A percentile compares a stretch with the other conserved stretches of the same genome.
Conservation (phyloP, 768 basidiomycete species). For the Serendipita sp. region DNA sequence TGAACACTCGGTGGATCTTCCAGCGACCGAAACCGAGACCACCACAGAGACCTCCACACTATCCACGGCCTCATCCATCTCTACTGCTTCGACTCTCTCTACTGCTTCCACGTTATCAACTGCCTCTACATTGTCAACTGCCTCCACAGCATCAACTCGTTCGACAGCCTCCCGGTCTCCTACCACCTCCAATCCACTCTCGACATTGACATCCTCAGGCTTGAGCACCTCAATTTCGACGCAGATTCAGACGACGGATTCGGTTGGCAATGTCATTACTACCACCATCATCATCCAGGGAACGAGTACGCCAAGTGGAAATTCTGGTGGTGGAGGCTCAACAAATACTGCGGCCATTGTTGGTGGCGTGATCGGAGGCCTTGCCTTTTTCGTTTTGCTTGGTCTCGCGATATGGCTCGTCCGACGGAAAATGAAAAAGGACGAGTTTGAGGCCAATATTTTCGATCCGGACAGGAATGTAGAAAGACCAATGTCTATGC, state of each 20-base stretch:
- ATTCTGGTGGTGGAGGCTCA: neutral
- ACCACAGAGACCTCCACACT: neutral
- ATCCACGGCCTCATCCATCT: neutral
- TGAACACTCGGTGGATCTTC: neutral
- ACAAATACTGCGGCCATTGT: conserved; percentile 42
- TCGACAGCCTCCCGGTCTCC: neutral
- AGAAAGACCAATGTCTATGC: conserved; percentile 4
- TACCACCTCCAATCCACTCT: neutral
- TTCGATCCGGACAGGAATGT: neutral
- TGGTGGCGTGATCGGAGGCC: conserved; percentile 45
- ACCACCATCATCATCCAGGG: neutral
- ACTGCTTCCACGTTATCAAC: neutral
- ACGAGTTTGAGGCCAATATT: neutral
- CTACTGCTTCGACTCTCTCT: neutral
- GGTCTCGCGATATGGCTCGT: conserved; percentile 8
- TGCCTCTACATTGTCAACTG: neutral
- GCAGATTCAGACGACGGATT: neutral
- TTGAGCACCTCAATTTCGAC: neutral
- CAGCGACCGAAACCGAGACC: neutral
- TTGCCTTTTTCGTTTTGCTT: conserved; percentile 32
- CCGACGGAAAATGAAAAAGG: neutral
- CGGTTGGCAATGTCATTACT: neutral
- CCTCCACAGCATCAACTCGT: neutral
- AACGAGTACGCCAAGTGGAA: neutral
- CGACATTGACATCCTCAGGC: neutral